Conservation (phyloP, 805 yeast genomes). For the Candida pini region DNA sequence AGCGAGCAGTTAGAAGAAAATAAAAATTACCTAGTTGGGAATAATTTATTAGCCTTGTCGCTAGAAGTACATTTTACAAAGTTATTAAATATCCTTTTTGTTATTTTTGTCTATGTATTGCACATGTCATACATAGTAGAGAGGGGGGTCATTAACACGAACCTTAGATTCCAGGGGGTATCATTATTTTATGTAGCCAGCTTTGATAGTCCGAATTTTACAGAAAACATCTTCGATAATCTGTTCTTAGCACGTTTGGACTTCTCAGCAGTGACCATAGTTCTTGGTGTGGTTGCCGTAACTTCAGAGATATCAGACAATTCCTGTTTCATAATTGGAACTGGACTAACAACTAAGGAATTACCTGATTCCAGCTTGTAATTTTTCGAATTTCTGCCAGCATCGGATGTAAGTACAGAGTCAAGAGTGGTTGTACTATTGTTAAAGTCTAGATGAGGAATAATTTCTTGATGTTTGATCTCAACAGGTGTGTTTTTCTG, state of each 20-base stretch:
- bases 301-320: background rate
- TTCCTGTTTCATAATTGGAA: background rate
- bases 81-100: no score
- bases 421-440: background rate
- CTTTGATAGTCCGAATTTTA: conserved; percentile 20
- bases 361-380: background rate
- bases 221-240: conserved; percentile 20
- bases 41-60: no score
- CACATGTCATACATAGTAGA: no score
- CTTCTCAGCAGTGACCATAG: background rate
- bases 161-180: no score
- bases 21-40: no score
- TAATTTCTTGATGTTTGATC: background rate
- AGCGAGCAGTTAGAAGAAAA: no score
- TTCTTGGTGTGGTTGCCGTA: background rate
- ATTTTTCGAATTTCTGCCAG: background rate
- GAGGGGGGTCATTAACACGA: no score
- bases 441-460: background rate
- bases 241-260: conserved; percentile 7
- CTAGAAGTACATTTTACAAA: no score
- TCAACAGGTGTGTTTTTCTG: conserved; percentile 1
- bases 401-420: background rate
- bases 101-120: no score
- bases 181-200: conserved; percentile 3
- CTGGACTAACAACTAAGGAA: no score